phyloP scores from a whole-genome alignment of 2,329 filamentous ascomycete species.

The Xylaria sp. region DNA sequence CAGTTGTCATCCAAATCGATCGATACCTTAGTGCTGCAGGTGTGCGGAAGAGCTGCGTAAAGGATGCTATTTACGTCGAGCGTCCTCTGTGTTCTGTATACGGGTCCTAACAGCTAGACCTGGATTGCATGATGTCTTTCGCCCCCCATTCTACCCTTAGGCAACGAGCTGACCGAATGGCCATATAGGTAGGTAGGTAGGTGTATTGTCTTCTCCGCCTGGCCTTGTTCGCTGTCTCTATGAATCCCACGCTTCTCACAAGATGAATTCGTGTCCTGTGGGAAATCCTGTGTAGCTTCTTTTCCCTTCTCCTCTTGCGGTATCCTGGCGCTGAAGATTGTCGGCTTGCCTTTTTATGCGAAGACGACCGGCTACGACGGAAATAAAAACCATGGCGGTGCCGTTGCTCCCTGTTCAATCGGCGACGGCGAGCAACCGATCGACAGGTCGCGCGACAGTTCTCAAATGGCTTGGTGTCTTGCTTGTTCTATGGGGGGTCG shows the following conservation, averaged over 20 bases:
- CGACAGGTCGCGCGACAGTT: conserved; percentile 5
- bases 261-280: background rate
- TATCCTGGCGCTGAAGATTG: background rate
- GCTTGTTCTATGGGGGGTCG: conserved; percentile 28
- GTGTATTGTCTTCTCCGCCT: too few species aligned
- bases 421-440: background rate
- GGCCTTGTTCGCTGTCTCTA: background rate
- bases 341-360: background rate
- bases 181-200: background rate
- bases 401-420: conserved; percentile 14
- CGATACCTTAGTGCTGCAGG: background rate
- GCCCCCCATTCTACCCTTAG: background rate
- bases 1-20: background rate
- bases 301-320: background rate
- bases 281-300: background rate
- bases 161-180: background rate
- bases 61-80: background rate
- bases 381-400: background rate
- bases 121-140: background rate
- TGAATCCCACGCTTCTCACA: background rate
- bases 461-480: conserved; percentile 29
- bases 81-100: background rate
- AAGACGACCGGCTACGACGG: background rate
- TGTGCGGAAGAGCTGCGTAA: background rate
- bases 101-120: background rate